Conservation (phyloP, 495 filamentous ascomycete genomes). For the Talaromyces adpressus region DNA sequence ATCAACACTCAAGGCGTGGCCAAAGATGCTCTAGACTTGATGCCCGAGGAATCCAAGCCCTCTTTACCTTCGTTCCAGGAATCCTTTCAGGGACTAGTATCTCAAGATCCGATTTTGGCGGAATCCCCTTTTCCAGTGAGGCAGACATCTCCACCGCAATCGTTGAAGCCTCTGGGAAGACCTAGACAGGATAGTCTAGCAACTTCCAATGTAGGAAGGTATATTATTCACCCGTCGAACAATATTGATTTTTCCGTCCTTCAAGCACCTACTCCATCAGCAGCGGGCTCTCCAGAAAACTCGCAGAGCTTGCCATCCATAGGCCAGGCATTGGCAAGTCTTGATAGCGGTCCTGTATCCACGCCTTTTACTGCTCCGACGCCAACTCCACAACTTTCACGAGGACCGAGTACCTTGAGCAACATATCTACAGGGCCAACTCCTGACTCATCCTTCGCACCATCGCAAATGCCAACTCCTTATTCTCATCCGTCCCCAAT, state of each 20-base stretch:
- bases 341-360: conserved; percentile 19
- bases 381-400: conserved; percentile 3
- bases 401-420: neutral
- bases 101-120: neutral
- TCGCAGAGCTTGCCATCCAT: conserved; percentile 37
- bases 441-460: neutral
- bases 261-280: conserved; percentile 26
- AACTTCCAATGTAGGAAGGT: conserved; percentile 13
- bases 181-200: conserved; percentile 10
- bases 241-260: conserved; percentile 27
- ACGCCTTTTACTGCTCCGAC: conserved; percentile 13
- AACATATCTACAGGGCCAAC: neutral
- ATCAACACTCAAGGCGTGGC: neutral
- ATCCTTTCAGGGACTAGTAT: neutral
- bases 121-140: neutral
- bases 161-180: neutral
- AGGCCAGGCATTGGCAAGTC: conserved; percentile 29
- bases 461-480: conserved; percentile 20
- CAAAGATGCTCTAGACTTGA: neutral
- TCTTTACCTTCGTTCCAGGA: neutral
- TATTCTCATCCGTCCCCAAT: conserved; percentile 34
- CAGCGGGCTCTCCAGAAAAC: conserved; percentile 30
- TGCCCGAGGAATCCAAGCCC: neutral
- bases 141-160: conserved; percentile 2
- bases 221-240: conserved; percentile 19